Evolutionary conservation across 805 yeast genomes (phyloP).

Genomic region (Wickerhamiella sorbophila): DNA sequence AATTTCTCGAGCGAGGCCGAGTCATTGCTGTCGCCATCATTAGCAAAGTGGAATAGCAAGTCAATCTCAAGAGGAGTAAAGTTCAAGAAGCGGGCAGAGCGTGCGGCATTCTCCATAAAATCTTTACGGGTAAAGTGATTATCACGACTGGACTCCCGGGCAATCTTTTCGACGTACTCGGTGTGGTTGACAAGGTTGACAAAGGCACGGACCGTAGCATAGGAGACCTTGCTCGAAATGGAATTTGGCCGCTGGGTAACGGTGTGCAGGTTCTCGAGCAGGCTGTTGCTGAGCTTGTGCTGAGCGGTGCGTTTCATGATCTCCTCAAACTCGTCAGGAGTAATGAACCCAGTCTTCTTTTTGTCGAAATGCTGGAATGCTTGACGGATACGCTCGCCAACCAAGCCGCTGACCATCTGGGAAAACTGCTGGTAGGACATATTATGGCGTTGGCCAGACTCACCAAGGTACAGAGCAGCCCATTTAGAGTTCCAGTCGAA

Average conservation of each 20-base stretch:
- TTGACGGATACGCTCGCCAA: slow-evolving; percentile 35
- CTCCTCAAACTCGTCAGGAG: slow-evolving; percentile 28
- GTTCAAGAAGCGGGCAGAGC: slow-evolving; percentile 27
- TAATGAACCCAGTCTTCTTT: slow-evolving; percentile 26
- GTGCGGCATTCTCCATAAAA: slow-evolving; percentile 29
- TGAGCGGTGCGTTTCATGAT: slow-evolving; percentile 27
- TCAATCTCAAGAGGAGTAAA: slow-evolving; percentile 33
- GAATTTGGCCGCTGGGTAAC: slow-evolving; percentile 24
- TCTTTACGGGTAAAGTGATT: slow-evolving; percentile 27
- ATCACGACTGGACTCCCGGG: slow-evolving; percentile 22
- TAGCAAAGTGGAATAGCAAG: slow-evolving; percentile 29
- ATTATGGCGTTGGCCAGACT: slow-evolving; percentile 25
- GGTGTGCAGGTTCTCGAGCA: slow-evolving; percentile 26
- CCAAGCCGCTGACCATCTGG: slow-evolving; percentile 32
- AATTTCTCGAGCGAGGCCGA: slow-evolving; percentile 23
- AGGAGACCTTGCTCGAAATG: slow-evolving; percentile 25
- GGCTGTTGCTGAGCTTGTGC: slow-evolving; percentile 30
- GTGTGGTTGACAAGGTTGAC: slow-evolving; percentile 29
- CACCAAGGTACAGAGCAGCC: slow-evolving; percentile 31
- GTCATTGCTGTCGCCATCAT: slow-evolving; percentile 19
- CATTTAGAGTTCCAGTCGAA: slow-evolving; percentile 32
- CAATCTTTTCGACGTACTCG: slow-evolving; percentile 29
- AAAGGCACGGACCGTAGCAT: slow-evolving; percentile 32
- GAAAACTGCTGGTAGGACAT: slow-evolving; percentile 30
- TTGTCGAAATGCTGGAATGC: slow-evolving; percentile 29